These are phyloP conservation scores for Russula olivacea DNA, from an alignment of 768 basidiomycete genomes.

Conservation along the genomic window DNA sequence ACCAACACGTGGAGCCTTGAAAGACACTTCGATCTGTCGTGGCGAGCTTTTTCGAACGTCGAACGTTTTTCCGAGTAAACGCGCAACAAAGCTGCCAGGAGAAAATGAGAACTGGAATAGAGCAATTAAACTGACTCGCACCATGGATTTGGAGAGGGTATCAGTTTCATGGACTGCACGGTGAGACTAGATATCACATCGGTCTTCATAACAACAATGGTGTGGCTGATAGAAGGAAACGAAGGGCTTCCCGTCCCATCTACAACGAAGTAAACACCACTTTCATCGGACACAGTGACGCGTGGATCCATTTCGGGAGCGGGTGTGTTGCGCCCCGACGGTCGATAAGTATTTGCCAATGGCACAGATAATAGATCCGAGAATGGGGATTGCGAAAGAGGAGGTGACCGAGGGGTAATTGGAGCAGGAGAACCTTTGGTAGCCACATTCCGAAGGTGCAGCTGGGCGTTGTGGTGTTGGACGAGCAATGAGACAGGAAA, in stretches of 20 bases:
- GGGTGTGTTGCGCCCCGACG: not conserved
- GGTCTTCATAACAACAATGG: constrained; percentile 1
- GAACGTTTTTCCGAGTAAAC: not conserved
- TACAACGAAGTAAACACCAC: constrained; percentile 9
- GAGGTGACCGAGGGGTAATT: not conserved
- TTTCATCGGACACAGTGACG: constrained; percentile 6
- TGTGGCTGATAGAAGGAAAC: not conserved
- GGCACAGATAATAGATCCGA: not conserved
- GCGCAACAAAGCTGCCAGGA: constrained; percentile 3
- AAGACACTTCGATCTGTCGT: constrained; percentile 4
- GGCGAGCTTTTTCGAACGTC: not conserved
- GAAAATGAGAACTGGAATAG: not conserved
- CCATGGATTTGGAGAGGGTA: not conserved
- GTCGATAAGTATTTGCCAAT: not conserved
- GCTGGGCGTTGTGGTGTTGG: constrained; percentile 3
- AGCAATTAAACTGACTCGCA: not conserved
- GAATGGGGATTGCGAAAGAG: not conserved
- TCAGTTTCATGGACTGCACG: not conserved
- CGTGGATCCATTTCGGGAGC: not conserved
- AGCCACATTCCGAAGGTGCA: constrained; percentile 10
- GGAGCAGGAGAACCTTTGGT: not conserved
- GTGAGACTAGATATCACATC: not conserved
- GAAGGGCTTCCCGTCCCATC: not conserved
- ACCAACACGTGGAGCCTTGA: constrained; percentile 6
- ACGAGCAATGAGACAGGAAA: not conserved